A percentile compares a stretch with the other conserved stretches of the same genome.
phyloP scores from a whole-genome alignment of 148 eudicot species.

The Tetragonia tetragonoides region DNA sequence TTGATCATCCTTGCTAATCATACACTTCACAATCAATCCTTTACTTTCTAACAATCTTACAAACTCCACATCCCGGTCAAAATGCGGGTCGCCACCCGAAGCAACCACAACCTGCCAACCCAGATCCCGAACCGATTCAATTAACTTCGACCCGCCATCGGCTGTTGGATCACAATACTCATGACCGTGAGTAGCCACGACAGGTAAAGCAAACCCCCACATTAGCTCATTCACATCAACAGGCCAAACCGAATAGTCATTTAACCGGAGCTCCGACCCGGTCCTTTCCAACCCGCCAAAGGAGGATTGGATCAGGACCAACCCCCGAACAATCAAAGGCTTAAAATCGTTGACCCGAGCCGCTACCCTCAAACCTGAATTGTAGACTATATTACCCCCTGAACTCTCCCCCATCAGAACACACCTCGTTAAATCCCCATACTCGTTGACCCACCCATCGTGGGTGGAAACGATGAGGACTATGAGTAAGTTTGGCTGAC shows the following conservation, averaged over 20 bases:
- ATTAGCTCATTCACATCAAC: conserved; percentile 26
- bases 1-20: conserved; percentile 35
- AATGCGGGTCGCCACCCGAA: conserved; percentile 44
- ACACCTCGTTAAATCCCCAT: conserved; percentile 32
- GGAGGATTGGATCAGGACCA: conserved; percentile 50
- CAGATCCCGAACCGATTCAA: conserved; percentile 26
- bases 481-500: too few relatives aligned
- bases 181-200: conserved; percentile 42
- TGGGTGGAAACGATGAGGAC: not conserved
- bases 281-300: conserved; percentile 51
- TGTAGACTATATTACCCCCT: conserved; percentile 55
- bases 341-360: conserved; percentile 18
- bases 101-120: conserved; percentile 45
- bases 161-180: conserved; percentile 44
- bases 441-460: conserved; percentile 43
- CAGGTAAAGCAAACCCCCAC: conserved; percentile 51
- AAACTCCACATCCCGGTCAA: conserved; percentile 40
- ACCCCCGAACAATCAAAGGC: conserved; percentile 50
- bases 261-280: conserved; percentile 42
- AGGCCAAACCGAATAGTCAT: conserved; percentile 28
- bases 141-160: conserved; percentile 17
- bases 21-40: conserved; percentile 29
- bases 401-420: conserved; percentile 31
- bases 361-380: conserved; percentile 42
- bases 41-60: conserved; percentile 31